Evolutionary conservation across 441 rosid genomes (phyloP).

Genomic region (Biscutella laevigata): DNA sequence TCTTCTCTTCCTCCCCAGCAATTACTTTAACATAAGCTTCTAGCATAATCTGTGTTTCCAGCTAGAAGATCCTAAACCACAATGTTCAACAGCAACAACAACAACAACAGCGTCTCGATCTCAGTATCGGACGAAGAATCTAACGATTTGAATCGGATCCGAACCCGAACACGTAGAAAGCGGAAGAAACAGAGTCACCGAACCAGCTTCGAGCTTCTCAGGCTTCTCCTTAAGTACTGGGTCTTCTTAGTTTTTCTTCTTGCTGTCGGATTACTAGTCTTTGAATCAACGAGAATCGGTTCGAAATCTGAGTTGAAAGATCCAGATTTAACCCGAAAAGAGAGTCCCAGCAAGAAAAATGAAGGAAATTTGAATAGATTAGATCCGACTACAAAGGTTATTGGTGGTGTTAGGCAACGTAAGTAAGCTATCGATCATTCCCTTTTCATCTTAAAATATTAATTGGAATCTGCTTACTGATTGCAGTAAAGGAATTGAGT

Average conservation of each 20-base stretch:
- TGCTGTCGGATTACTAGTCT: constrained; percentile 52
- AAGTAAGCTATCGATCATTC: constrained; percentile 11
- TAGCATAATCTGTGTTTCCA: too few species aligned
- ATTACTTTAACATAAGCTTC: too few species aligned
- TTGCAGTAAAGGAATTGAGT: too few species aligned
- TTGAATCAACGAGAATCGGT: constrained; percentile 64
- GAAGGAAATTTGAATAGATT: constrained; percentile 26
- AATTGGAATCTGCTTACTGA: too few species aligned
- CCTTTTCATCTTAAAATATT: too few species aligned
- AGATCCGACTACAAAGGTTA: constrained; percentile 24
- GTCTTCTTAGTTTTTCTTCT: constrained; percentile 44
- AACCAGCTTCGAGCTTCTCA: constrained; percentile 34
- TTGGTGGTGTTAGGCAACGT: constrained; percentile 26
- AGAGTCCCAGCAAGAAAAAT: constrained; percentile 15
- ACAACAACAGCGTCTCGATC: constrained; percentile 47
- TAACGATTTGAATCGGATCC: constrained; percentile 58
- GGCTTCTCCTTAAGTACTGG: constrained; percentile 62
- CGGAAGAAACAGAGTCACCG: constrained; percentile 55
- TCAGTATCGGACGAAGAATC: constrained; percentile 74
- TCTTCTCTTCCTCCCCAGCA: background rate
- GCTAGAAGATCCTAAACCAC: background rate
- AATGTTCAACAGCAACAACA: constrained; percentile 39
- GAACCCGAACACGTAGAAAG: constrained; percentile 58
- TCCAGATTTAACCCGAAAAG: constrained; percentile 7
- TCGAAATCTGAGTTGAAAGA: constrained; percentile 25